phyloP scores from a whole-genome alignment of 495 filamentous ascomycete species.

The Terfezia boudieri region DNA sequence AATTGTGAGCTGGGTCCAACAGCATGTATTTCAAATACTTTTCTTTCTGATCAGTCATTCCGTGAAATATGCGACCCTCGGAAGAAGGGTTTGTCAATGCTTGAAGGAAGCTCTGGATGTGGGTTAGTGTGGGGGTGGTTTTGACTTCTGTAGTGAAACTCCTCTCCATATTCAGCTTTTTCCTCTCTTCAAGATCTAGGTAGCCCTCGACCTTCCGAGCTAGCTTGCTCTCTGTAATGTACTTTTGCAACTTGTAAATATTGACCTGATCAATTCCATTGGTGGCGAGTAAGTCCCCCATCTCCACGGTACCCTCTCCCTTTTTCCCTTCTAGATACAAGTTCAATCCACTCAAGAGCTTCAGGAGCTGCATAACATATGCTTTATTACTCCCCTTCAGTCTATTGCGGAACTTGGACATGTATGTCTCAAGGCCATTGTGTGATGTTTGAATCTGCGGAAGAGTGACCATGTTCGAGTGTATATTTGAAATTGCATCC shows the following conservation, averaged over 20 bases:
- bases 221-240: slow-evolving; percentile 78
- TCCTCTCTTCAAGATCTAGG: slow-evolving; percentile 34
- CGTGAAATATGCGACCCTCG: slow-evolving; percentile 72
- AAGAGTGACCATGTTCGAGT: slow-evolving; percentile 57
- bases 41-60: slow-evolving; percentile 26
- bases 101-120: slow-evolving; percentile 59
- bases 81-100: slow-evolving; percentile 70
- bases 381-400: slow-evolving; percentile 81
- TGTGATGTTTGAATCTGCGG: slow-evolving; percentile 47
- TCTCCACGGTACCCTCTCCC: slow-evolving; percentile 40
- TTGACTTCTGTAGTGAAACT: slow-evolving; percentile 7
- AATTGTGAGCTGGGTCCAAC: slow-evolving; percentile 82
- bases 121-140: slow-evolving; percentile 49
- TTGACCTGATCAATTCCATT: slow-evolving; percentile 94
- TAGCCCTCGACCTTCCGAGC: slow-evolving; percentile 91
- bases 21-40: slow-evolving; percentile 64
- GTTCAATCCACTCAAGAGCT: slow-evolving; percentile 54
- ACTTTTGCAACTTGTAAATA: slow-evolving; percentile 62
- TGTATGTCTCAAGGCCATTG: slow-evolving; percentile 54
- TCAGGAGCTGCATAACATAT: slow-evolving; percentile 69
- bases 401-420: slow-evolving; percentile 67
- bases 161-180: slow-evolving; percentile 6
- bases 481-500: slow-evolving; percentile 72
- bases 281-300: slow-evolving; percentile 47
- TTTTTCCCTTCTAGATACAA: slow-evolving; percentile 34